phyloP scores from a whole-genome alignment of 495 filamentous ascomycete genomes.

The Neurospora sp. region DNA sequence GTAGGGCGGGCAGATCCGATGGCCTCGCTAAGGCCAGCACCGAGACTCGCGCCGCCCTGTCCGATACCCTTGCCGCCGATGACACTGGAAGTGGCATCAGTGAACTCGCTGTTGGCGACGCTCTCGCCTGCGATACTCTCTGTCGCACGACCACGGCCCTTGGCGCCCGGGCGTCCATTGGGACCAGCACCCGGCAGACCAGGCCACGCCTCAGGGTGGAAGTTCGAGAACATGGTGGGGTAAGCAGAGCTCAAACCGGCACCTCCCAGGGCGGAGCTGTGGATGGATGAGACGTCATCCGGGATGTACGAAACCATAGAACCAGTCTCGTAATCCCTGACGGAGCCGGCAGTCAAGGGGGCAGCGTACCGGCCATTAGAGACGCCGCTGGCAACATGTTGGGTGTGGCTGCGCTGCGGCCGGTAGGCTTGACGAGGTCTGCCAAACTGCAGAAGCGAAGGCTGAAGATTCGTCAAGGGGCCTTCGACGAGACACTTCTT shows the following conservation, averaged over 20 bases:
- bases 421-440: slow-evolving; percentile 87
- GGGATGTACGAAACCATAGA: slow-evolving; percentile 91
- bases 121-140: slow-evolving; percentile 84
- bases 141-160: slow-evolving; percentile 51
- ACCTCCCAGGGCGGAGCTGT: slow-evolving; percentile 82
- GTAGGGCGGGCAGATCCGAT: slow-evolving; percentile 31
- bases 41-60: slow-evolving; percentile 66
- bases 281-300: slow-evolving; percentile 92
- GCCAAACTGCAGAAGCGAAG: slow-evolving; percentile 90
- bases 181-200: slow-evolving; percentile 59
- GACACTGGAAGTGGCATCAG: slow-evolving; percentile 68
- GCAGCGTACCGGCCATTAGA: slow-evolving; percentile 34
- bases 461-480: slow-evolving; percentile 90
- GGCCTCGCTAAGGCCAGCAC: slow-evolving; percentile 65
- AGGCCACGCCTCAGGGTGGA: slow-evolving; percentile 81
- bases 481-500: slow-evolving; percentile 93
- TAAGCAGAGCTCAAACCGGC: slow-evolving; percentile 70
- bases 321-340: slow-evolving; percentile 73
- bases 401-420: slow-evolving; percentile 54
- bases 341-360: slow-evolving; percentile 35
- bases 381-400: slow-evolving; percentile 68
- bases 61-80: slow-evolving; percentile 62
- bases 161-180: slow-evolving; percentile 38
- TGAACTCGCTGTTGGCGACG: slow-evolving; percentile 76
- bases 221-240: slow-evolving; percentile 91